Conservation (phyloP, 768 basidiomycete species). For the Trametes sanguinea region DNA sequence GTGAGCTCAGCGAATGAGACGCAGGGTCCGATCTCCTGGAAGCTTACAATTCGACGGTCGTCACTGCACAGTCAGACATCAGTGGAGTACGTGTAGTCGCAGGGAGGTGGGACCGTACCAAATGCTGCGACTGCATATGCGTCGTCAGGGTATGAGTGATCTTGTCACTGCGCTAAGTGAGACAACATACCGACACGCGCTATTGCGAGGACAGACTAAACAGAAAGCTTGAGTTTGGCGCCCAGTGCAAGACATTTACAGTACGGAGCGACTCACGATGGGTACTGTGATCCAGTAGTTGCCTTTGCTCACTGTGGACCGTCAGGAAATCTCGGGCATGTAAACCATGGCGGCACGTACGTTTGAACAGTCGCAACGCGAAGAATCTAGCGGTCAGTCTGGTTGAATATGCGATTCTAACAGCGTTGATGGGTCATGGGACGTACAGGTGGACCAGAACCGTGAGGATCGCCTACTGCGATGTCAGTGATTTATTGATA, state of each 20-base stretch:
- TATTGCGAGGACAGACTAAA: constrained; percentile 15
- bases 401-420: neutral
- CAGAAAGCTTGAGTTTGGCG: neutral
- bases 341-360: constrained; percentile 9
- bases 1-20: neutral
- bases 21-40: neutral
- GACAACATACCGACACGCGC: constrained; percentile 14
- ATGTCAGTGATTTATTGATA: neutral
- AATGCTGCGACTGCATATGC: constrained; percentile 15
- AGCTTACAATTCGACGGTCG: constrained; percentile 19
- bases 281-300: constrained; percentile 25
- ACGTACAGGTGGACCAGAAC: constrained; percentile 30
- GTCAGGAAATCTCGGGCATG: neutral
- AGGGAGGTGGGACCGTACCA: constrained; percentile 4
- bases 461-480: constrained; percentile 25
- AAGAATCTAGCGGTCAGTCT: constrained; percentile 26
- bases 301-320: constrained; percentile 27
- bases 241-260: neutral
- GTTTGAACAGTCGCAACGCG: constrained; percentile 25
- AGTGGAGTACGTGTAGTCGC: neutral
- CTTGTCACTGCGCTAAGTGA: neutral
- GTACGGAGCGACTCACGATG: constrained; percentile 11
- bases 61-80: constrained; percentile 5
- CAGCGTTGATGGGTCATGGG: neutral
- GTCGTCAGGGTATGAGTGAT: neutral